Evolutionary conservation across 2,329 filamentous ascomycete genomes (phyloP).

Genomic region (Coniochaeta pulveracea): DNA sequence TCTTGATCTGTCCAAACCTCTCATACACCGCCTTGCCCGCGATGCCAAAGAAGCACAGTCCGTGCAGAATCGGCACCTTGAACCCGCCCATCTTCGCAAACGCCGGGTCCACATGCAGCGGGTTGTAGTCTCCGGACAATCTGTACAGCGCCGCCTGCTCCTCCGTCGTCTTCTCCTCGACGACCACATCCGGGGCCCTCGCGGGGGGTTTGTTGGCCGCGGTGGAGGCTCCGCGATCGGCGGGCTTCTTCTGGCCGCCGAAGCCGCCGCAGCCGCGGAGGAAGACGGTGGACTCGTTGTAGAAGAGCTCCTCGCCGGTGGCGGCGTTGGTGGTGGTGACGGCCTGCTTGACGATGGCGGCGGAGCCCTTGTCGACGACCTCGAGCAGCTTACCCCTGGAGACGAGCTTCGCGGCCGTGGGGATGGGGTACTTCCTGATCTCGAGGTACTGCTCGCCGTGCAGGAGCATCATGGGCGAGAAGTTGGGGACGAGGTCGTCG

Average conservation of each 20-base stretch:
- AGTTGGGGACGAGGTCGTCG: slow-evolving; percentile 82
- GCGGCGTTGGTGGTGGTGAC: slow-evolving; percentile 75
- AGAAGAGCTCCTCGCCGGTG: slow-evolving; percentile 85
- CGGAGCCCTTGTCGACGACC: slow-evolving; percentile 90
- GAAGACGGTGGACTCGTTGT: slow-evolving; percentile 93
- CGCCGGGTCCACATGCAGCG: slow-evolving; percentile 85
- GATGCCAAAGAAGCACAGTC: slow-evolving; percentile 91
- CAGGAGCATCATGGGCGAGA: slow-evolving; percentile 95
- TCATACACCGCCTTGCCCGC: slow-evolving; percentile 83
- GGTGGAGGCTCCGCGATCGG: slow-evolving; percentile 69
- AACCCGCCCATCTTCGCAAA: slow-evolving; percentile 96
- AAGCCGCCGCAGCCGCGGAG: slow-evolving; percentile 87
- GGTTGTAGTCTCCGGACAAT: slow-evolving; percentile 89
- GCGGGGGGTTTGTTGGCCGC: slow-evolving; percentile 68
- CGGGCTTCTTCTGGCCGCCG: slow-evolving; percentile 66
- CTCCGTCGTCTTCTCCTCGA: slow-evolving; percentile 76
- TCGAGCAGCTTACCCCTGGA: slow-evolving; percentile 77
- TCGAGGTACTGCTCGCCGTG: slow-evolving; percentile 99
- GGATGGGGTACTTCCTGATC: slow-evolving; percentile 82
- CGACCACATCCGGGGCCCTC: slow-evolving; percentile 66
- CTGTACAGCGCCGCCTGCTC: slow-evolving; percentile 93
- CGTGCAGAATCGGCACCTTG: slow-evolving; percentile 87
- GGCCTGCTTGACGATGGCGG: slow-evolving; percentile 71
- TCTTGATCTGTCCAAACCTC: slow-evolving; percentile 73
- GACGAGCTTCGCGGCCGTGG: slow-evolving; percentile 66